Base-by-base conservation (phyloP, 2,329 filamentous ascomycete species). In the Thelonectria discophora region DNA sequence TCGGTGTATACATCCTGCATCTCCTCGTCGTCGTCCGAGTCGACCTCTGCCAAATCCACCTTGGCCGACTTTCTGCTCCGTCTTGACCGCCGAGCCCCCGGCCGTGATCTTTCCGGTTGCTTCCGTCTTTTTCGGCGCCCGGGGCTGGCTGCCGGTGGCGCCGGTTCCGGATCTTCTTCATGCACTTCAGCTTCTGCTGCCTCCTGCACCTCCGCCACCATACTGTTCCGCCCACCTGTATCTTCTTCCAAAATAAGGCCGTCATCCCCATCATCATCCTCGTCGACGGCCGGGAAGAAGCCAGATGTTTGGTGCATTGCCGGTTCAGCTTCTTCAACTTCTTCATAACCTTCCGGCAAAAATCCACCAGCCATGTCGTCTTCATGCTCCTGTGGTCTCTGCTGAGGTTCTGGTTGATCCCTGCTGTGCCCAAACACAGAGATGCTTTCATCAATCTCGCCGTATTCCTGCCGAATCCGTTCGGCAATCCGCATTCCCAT, bases 401-500 rank as follows among this genome's bases (percentile, higher is more conserved):
- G 63, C 32, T 64, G 64, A 6, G 51, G 20, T 2, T 58, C 55
- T 2, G 54, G 17, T 3, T 59, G 61, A 48, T 65, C 60, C 32
- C 63, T 72, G 47, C 81, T 83, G 27, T 86, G 85, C 43, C 85
- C 86, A 63, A 87, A 81, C 1, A 85, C 81, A 15, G 87, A 84
- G 3, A 82, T 77, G 24, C 78, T 77, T 10, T 84, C 82, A 45
- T 81, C 79, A 4, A 85, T 79, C 39, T 88, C 84, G 1, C 90
- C 91, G 74, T 96, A 96, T 63, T 97, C 91, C 56, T 88, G 84
- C 42, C 83, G 83, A 42, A 96, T 89, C 50, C 93, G 84, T 74
- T 95, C 85, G 18, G 92, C 84, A 59, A 98, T 95, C 3, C 93
- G 85, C 77, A 97, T 74, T 0, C 94, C 94, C 82, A 94, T 91